Evolutionary conservation across 2,329 filamentous ascomycete genomes (phyloP).

Genomic region (Venturia aucupariae): DNA sequence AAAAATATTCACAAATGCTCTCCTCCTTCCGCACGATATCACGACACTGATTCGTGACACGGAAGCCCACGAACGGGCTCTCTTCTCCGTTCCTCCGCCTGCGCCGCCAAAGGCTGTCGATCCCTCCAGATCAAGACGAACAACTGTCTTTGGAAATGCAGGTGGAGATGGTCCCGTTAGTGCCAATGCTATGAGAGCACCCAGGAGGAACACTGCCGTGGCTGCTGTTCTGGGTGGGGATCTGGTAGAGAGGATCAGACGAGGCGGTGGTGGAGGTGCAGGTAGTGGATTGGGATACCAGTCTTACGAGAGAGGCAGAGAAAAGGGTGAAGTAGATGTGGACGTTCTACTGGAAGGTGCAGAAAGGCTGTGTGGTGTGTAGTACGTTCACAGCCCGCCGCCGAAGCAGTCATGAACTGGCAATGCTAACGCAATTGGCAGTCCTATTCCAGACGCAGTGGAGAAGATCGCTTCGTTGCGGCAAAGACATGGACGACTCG

Average conservation of each 20-base stretch:
- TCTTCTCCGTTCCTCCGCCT: slow-evolving; percentile 80
- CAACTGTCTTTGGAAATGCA: slow-evolving; percentile 36
- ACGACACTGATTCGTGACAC: slow-evolving; percentile 92
- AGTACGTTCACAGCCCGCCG: slow-evolving; percentile 41
- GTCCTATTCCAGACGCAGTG: slow-evolving; percentile 64
- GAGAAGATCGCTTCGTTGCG: slow-evolving; percentile 68
- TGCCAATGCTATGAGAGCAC: slow-evolving; percentile 40
- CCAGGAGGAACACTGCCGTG: slow-evolving; percentile 70
- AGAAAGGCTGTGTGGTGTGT: slow-evolving; percentile 83
- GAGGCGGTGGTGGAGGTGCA: slow-evolving; percentile 46
- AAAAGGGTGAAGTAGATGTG: slow-evolving; percentile 69
- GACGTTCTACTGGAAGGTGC: slow-evolving; percentile 77
- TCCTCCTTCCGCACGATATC: slow-evolving; percentile 83
- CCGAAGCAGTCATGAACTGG: neutral
- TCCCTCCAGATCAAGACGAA: slow-evolving; percentile 38
- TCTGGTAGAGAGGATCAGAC: slow-evolving; percentile 70
- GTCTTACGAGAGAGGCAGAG: slow-evolving; percentile 34
- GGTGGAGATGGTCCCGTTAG: slow-evolving; percentile 27
- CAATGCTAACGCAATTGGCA: slow-evolving; percentile 23
- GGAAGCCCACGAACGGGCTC: slow-evolving; percentile 83
- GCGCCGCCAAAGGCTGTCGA: slow-evolving; percentile 36
- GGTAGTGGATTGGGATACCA: slow-evolving; percentile 37
- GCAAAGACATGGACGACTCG: slow-evolving; percentile 60
- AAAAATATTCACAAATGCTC: slow-evolving; percentile 92
- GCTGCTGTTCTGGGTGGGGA: slow-evolving; percentile 81